phyloP scores from a whole-genome alignment of 106 monocot species.

The Amphibolis antarctica region DNA sequence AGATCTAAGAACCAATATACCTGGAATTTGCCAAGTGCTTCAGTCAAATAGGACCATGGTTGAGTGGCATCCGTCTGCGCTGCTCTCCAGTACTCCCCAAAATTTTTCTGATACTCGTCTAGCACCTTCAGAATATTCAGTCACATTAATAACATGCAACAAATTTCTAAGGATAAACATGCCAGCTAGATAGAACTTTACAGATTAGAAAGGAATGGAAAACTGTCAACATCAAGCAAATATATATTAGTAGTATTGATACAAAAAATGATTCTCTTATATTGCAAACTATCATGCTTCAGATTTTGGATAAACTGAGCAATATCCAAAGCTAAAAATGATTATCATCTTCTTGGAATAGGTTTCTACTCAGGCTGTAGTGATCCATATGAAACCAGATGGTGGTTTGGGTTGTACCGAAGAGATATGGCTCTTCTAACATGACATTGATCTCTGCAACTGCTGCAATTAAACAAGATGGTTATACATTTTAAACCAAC shows the following conservation, averaged over 20 bases:
- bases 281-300: no score
- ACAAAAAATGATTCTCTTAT: no score
- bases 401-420: neutral
- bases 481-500: neutral
- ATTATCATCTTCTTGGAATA: no score
- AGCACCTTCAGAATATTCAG: slow-evolving; percentile 29
- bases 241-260: no score
- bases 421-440: neutral
- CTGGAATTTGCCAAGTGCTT: slow-evolving; percentile 48
- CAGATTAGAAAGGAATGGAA: no score
- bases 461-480: neutral
- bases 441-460: neutral
- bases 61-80: slow-evolving; percentile 34
- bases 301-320: no score
- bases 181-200: no score
- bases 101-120: slow-evolving; percentile 56
- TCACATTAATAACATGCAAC: slow-evolving; percentile 2
- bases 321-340: no score
- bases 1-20: no score
- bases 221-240: no score
- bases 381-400: no score
- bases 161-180: neutral
- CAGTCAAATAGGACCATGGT: slow-evolving; percentile 45
- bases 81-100: slow-evolving; percentile 52
- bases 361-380: neutral